Evolutionary conservation across 2,329 filamentous ascomycete genomes (phyloP).

Genomic region (Verruconis gallopava): DNA sequence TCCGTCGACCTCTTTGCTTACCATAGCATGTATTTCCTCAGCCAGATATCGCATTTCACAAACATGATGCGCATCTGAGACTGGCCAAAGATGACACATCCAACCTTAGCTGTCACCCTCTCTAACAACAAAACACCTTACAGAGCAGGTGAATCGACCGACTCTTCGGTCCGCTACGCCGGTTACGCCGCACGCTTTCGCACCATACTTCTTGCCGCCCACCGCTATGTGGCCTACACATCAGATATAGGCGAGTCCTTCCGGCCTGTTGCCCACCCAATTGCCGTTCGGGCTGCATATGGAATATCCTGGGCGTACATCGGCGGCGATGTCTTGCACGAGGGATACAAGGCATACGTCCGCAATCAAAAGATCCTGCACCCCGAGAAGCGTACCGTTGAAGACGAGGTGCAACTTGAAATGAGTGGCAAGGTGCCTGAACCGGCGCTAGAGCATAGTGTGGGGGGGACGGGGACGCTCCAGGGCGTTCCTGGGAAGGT

Average conservation of each 20-base stretch:
- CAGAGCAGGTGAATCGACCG: conserved; percentile 66
- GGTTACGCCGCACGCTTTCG: conserved; percentile 78
- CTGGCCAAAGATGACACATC: too few species aligned
- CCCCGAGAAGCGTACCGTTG: conserved; percentile 40
- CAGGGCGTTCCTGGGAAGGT: conserved; percentile 32
- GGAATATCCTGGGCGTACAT: conserved; percentile 89
- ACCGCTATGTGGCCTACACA: conserved; percentile 95
- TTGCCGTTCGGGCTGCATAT: conserved; percentile 70
- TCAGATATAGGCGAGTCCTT: conserved; percentile 95
- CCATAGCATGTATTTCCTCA: too few species aligned
- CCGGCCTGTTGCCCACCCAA: conserved; percentile 79
- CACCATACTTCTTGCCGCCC: conserved; percentile 78
- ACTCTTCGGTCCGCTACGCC: conserved; percentile 77
- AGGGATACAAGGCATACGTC: conserved; percentile 90
- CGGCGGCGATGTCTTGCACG: conserved; percentile 76
- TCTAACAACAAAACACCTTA: too few species aligned
- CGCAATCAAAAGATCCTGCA: conserved; percentile 67
- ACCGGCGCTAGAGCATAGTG: conserved; percentile 17
- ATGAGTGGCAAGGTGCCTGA: conserved; percentile 10
- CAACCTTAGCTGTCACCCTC: too few species aligned
- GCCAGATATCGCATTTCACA: too few species aligned
- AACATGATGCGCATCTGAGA: too few species aligned
- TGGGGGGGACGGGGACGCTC: conserved; percentile 10
- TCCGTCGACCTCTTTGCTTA: too few species aligned
- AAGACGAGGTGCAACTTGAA: conserved; percentile 23